Evolutionary conservation across 2,329 filamentous ascomycete genomes (phyloP), one percentile per base, ranked within the genome.

Genomic region (Xylaria hypoxylon): DNA sequence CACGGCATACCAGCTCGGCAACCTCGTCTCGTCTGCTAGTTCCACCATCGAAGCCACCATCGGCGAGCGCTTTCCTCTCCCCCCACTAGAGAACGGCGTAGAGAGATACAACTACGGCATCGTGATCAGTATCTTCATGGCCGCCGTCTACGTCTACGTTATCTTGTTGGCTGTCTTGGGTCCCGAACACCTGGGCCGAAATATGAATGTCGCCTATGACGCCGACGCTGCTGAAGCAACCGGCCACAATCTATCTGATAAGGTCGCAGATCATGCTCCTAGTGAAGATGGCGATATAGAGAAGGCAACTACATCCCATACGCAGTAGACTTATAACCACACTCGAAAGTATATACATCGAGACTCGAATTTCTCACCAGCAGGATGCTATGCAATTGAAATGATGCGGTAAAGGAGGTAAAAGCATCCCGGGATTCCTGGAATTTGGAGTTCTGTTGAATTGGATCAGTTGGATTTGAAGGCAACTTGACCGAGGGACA

Each of bases 41-140:
- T 90, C 88, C 0, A 94, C 91, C 10, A 94, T 94, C 72, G 90
- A 95, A 77, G 86, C 90, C 1, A 90, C 87, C 0, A 89, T 94
- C 42, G 92, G 92, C 40, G 90, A 94, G 78, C 81, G 83, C 1
- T 96, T 93, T 77, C 92, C 92, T 0, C 83, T 96, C 2, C 83
- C 89, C 0, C 81, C 86, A 0, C 85, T 84, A 1, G 77, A 83
- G 19, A 76, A 79, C 0, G 84, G 81, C 0, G 77, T 80, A 35
- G 10, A 35, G 35, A 77, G 90, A 2, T 93, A 90, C 77, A 81
- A 92, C 65, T 96, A 96, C 72, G 93, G 92, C 44, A 90, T 90
- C 72, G 93, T 96, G 10, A 95, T 97, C 70, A 93, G 90, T 75
- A 96, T 96, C 75, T 97, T 97, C 80, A 94, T 97, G 91, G 94